Evolutionary conservation across 176 grass and related monocot genomes (phyloP), one percentile per base, ranked within the genome.

Genomic region (Calamus simplicifolius): DNA sequence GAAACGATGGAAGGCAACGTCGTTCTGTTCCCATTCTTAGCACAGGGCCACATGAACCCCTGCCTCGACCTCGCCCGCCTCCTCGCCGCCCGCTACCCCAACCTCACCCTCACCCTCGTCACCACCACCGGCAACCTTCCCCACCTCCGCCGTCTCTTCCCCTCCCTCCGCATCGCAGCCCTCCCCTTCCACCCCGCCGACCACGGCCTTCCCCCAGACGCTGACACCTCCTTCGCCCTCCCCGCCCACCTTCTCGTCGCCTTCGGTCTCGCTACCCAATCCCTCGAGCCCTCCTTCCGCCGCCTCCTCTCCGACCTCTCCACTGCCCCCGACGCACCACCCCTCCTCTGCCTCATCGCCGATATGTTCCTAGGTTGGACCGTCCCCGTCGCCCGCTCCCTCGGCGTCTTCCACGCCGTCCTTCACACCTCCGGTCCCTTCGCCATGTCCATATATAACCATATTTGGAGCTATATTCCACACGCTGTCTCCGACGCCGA

Each of bases 341-440:
- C 8, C 19, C 15, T 28, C 1, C 14, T 69, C 28, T 77, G 63
- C n/a, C 29, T 77, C 15, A 55, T 77, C 13, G 48, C 63, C 12
- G 74, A 77, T 51, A 69, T 69, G 43, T 77, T 77, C 56, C 21
- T 55, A 1, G 56, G 64, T 3, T 77, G 74, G 74, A 77, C 74
- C 0, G 64, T 61, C 15, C 51, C 55, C 0, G 27, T 77, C 7
- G 74, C 74, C 19, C 25, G 48, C 17, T 49, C 68, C 29, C 27
- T 66, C 48, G 64, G 58, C 8, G 63, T 55, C 27, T 69, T 77
- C 51, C 74, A 77, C 25, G 49, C 74, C 4, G 52, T 59, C 10
- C 50, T 77, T 14, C 18, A 59, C 57, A 29, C 52, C 51, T 38
- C 43, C 51, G 60, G 63, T 14, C 50, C 50, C 14, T 77, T 21